Conservation (phyloP, 2,329 filamentous ascomycete genomes). For the Emergomyces orientalis region DNA sequence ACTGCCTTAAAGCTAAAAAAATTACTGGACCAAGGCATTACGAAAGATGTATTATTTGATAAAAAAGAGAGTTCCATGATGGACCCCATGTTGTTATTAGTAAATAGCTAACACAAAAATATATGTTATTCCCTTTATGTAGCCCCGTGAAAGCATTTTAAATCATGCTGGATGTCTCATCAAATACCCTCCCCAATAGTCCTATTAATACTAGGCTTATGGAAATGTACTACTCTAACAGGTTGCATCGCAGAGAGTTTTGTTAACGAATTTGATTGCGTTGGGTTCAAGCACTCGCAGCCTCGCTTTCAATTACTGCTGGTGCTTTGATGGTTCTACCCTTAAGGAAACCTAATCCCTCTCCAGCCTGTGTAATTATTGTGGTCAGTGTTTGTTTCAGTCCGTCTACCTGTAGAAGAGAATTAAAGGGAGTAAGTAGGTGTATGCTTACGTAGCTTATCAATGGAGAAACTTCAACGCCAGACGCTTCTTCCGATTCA, state of each 20-base stretch:
- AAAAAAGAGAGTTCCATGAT: background rate
- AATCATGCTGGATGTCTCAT: background rate
- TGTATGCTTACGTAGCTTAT: constrained; percentile 78
- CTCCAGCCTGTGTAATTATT: constrained; percentile 43
- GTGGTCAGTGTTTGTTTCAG: constrained; percentile 12
- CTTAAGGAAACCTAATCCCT: constrained; percentile 54
- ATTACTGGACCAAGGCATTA: no score
- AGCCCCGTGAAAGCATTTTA: background rate
- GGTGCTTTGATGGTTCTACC: constrained; percentile 53
- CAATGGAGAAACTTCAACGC: constrained; percentile 83
- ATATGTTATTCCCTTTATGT: no score
- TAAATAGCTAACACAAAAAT: no score
- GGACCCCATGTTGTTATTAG: background rate
- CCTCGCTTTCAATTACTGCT: constrained; percentile 54
- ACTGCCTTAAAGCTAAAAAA: background rate
- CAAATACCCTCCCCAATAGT: background rate
- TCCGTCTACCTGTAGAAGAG: constrained; percentile 13
- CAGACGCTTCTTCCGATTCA: constrained; percentile 49
- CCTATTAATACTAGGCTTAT: background rate
- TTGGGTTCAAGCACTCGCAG: constrained; percentile 23
- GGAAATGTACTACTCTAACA: background rate
- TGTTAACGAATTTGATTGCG: background rate
- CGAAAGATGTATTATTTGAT: no score
- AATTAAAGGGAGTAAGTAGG: background rate
- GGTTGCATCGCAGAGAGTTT: background rate